Conservation (phyloP, 306 rosid species). For the Prunus mongolica region DNA sequence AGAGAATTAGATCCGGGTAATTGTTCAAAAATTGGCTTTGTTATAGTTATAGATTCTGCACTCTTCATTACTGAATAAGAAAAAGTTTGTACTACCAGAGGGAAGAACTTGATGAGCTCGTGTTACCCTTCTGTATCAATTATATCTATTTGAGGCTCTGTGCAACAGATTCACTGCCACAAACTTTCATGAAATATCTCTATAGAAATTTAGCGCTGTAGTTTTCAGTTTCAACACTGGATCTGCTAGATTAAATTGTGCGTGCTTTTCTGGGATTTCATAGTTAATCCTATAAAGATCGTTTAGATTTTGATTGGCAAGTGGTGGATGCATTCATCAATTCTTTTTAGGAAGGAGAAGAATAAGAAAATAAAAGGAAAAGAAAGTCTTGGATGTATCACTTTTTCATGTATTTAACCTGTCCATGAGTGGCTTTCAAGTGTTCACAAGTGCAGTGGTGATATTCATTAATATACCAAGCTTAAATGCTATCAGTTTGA, state of each 20-base stretch:
- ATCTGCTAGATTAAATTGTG: slow-evolving; percentile 16
- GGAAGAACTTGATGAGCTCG: slow-evolving; percentile 28
- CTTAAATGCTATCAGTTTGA: slow-evolving; percentile 18
- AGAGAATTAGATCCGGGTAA: slow-evolving; percentile 73
- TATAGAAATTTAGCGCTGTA: slow-evolving; percentile 26
- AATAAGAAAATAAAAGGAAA: not conserved
- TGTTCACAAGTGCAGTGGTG: not conserved
- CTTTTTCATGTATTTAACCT: not conserved
- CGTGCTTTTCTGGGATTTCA: slow-evolving; percentile 3
- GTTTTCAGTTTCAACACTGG: slow-evolving; percentile 18
- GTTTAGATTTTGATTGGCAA: not conserved
- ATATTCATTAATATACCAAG: not conserved
- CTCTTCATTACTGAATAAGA: slow-evolving; percentile 26
- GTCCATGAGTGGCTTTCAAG: slow-evolving; percentile 7
- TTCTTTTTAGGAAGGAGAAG: not conserved
- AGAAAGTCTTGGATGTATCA: not conserved
- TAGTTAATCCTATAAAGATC: not conserved
- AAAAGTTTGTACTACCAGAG: slow-evolving; percentile 24
- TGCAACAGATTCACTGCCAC: slow-evolving; percentile 20
- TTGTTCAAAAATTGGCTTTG: slow-evolving; percentile 21
- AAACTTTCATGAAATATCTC: slow-evolving; percentile 21
- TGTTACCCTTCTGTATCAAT: slow-evolving; percentile 27
- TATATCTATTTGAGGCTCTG: slow-evolving; percentile 25
- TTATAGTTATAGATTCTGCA: slow-evolving; percentile 26
- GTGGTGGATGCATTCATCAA: not conserved